phyloP scores from a whole-genome alignment of 306 rosid species.

The Urtica urens region DNA sequence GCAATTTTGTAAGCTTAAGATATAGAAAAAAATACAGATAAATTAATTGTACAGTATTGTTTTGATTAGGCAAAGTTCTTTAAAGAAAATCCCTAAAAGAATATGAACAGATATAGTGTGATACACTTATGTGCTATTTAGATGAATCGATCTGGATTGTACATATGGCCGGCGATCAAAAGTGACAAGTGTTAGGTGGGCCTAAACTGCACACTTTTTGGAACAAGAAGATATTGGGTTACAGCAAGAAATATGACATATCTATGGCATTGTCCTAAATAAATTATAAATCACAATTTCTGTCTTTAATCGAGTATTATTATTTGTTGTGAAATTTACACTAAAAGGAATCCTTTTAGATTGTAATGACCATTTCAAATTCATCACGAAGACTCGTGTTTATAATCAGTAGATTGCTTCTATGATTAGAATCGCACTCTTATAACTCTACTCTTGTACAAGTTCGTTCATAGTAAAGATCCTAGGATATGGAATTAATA shows the following conservation, averaged over 20 bases:
- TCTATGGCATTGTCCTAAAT: slow-evolving; percentile 17
- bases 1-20: slow-evolving; percentile 22
- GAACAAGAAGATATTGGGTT: slow-evolving; percentile 26
- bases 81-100: neutral
- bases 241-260: slow-evolving; percentile 24
- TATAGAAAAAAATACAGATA: slow-evolving; percentile 11
- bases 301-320: neutral
- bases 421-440: too few relatives aligned
- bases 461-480: too few relatives aligned
- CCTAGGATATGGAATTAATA: too few relatives aligned
- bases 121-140: neutral
- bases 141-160: slow-evolving; percentile 9
- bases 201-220: slow-evolving; percentile 10
- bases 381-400: too few relatives aligned
- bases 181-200: slow-evolving; percentile 19
- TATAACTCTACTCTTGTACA: too few relatives aligned
- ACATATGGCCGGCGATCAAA: slow-evolving; percentile 18
- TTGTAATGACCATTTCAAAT: slow-evolving; percentile 8
- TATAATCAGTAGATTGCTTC: too few relatives aligned
- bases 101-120: neutral
- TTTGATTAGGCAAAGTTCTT: neutral
- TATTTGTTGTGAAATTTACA: slow-evolving; percentile 10
- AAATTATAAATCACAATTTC: neutral
- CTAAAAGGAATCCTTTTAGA: slow-evolving; percentile 22
- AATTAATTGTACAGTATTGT: slow-evolving; percentile 38